These are phyloP conservation scores for Stevia rebaudiana DNA, from an alignment of 140 eudicot genomes.

Conservation along the genomic window DNA sequence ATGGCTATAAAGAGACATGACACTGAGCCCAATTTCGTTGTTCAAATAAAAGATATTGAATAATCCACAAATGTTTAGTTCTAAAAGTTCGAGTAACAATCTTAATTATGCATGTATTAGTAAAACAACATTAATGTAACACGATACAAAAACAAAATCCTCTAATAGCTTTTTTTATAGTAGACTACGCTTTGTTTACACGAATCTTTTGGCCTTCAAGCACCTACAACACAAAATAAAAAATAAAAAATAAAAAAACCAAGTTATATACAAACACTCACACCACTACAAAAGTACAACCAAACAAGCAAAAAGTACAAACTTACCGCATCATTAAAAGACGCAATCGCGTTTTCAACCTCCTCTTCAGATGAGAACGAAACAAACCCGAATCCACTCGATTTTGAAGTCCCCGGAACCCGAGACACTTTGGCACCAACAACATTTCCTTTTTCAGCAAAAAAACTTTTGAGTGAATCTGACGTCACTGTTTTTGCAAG, in stretches of 20 bases:
- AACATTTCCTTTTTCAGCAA: constrained; percentile 72
- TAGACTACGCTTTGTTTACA: constrained; percentile 69
- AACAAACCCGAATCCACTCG: constrained; percentile 85
- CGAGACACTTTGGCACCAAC: constrained; percentile 82
- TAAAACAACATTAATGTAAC: too few relatives aligned
- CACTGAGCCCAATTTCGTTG: too few relatives aligned
- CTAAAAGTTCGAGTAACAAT: too few relatives aligned
- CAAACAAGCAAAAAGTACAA: neutral
- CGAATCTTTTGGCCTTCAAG: constrained; percentile 89
- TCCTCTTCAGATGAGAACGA: constrained; percentile 82
- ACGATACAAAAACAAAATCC: neutral
- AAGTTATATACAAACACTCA: neutral
- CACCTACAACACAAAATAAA: constrained; percentile 55
- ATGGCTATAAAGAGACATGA: too few relatives aligned
- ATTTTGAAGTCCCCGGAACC: constrained; percentile 84
- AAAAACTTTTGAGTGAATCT: constrained; percentile 56
- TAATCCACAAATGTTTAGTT: too few relatives aligned
- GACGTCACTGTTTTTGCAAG: constrained; percentile 85
- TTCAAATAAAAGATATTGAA: too few relatives aligned
- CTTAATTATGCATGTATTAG: too few relatives aligned
- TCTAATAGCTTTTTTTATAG: neutral
- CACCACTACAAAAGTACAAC: neutral
- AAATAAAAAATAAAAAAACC: neutral
- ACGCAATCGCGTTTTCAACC: constrained; percentile 68
- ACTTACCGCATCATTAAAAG: constrained; percentile 70